These are phyloP conservation scores for Ustilago lituana DNA, from an alignment of 1,284 basidiomycete species.

Conservation along the genomic window DNA sequence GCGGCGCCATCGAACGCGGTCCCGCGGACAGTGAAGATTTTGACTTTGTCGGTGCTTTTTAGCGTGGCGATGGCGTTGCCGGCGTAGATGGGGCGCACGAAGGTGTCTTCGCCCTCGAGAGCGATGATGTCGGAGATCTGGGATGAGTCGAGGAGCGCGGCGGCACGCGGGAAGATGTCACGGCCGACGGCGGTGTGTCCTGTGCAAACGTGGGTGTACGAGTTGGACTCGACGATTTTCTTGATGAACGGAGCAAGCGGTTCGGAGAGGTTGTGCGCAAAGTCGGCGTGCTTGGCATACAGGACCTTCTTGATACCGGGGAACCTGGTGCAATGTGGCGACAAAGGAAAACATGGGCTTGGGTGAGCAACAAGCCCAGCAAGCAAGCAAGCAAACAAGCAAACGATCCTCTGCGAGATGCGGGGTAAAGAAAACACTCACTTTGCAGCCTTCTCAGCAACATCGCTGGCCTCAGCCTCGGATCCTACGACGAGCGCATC, in stretches of 20 bases:
- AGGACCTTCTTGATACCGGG: slow-evolving; percentile 70
- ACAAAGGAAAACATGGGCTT: background rate
- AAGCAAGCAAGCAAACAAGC: background rate
- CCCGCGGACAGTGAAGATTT: slow-evolving; percentile 94
- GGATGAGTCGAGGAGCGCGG: slow-evolving; percentile 78
- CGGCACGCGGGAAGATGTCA: slow-evolving; percentile 83
- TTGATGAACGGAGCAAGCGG: slow-evolving; percentile 72
- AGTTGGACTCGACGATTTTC: slow-evolving; percentile 70
- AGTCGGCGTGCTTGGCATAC: slow-evolving; percentile 69
- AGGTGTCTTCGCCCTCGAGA: slow-evolving; percentile 81
- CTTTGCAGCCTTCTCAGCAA: slow-evolving; percentile 83
- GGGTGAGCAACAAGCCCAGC: background rate
- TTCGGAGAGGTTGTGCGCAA: slow-evolving; percentile 65
- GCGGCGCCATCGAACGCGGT: slow-evolving; percentile 83
- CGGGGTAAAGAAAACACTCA: slow-evolving; percentile 68
- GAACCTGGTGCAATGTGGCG: slow-evolving; percentile 68
- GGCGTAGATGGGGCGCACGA: slow-evolving; percentile 95
- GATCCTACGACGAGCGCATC: slow-evolving; percentile 86
- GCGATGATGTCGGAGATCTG: slow-evolving; percentile 89
- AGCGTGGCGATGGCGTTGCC: slow-evolving; percentile 97
- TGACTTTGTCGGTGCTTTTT: slow-evolving; percentile 81
- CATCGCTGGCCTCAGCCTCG: slow-evolving; percentile 76
- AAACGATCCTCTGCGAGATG: background rate
- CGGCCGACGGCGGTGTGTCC: slow-evolving; percentile 80
- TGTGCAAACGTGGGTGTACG: slow-evolving; percentile 84